phyloP scores from a whole-genome alignment of 495 filamentous ascomycete genomes.

The Rhypophila decipiens region DNA sequence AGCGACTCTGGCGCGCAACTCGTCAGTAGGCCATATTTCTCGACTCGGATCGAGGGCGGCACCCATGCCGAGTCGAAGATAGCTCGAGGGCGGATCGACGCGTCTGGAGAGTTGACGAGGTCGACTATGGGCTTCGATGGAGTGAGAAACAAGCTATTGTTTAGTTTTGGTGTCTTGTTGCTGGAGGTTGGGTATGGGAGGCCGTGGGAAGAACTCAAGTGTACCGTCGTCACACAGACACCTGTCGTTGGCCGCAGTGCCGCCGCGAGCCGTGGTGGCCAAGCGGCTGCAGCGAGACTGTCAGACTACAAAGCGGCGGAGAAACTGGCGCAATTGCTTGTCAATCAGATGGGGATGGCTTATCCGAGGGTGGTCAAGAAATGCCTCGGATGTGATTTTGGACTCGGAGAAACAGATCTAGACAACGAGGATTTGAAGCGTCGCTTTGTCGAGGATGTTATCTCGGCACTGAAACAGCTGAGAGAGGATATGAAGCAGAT shows the following conservation, averaged over 20 bases:
- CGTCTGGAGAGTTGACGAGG: background rate
- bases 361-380: background rate
- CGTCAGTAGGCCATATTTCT: conserved; percentile 2
- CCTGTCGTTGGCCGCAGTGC: too few species aligned
- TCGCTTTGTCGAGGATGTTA: background rate
- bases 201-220: conserved; percentile 1
- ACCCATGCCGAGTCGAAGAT: background rate
- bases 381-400: conserved; percentile 1
- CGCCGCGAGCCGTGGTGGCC: too few species aligned
- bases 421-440: background rate
- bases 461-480: background rate
- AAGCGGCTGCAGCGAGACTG: background rate
- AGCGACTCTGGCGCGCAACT: background rate
- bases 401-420: background rate
- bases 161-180: conserved; percentile 1
- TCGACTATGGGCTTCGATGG: background rate
- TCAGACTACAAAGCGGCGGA: background rate
- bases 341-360: background rate
- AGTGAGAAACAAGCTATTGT: conserved; percentile 3
- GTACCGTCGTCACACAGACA: too few species aligned
- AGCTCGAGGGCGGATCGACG: background rate
- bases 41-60: background rate
- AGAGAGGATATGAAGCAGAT: background rate
- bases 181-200: conserved; percentile 2
- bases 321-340: background rate